Base-by-base conservation (phyloP, 139 green algal genomes). In the Chlamydomonas schloesseri region DNA sequence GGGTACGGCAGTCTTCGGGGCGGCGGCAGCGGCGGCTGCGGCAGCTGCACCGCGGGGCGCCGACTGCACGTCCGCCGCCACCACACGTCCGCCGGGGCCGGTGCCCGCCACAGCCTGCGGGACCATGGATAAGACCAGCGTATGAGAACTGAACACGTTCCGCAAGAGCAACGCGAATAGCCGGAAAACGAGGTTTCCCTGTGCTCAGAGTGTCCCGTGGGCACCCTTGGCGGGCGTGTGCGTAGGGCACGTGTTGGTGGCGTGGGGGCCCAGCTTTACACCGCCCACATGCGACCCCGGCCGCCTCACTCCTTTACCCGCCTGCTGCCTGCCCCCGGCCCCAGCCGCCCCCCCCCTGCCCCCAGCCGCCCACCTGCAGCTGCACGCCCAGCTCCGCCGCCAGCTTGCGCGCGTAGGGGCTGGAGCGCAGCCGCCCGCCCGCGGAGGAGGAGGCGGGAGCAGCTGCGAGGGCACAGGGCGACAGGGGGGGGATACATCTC, bases 11-110 rank as follows among this genome's bases (percentile, higher is more conserved):
- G 58, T 74, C 26, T 65, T 37, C 5, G 67, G 29, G 37, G 79
- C 67, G 33, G 69, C 53, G 23, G 70, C 68, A 29, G 33, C 21
- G 55, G 34, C 42, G 3, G 76, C 36, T 20, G 81, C 64, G 23
- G 53, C 53, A 0, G n/a, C 28, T 6, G 72, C 33, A 26, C 60
- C 64, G 36, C 81, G 62, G 71, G 79, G 55, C 20, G 94, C 90
- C 76, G 93, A 57, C 57, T 75, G 31, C 67, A 99, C 94, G 83
- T 99, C 96, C 13, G 89, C 92, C 1, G 95, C 93, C 67, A 97
- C 92, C 33, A 99, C 94, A 70, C 96, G 93, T 8, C 96, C 96
- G 3, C 87, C 90, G 28, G 95, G 95, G 6, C 96, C 96, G 26
- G 80, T 94, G 47, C 92, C 94, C 3, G 72, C 71, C 0, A 95